Evolutionary conservation across 139 green algal genomes (phyloP).

Genomic region (Chlorella sp.): DNA sequence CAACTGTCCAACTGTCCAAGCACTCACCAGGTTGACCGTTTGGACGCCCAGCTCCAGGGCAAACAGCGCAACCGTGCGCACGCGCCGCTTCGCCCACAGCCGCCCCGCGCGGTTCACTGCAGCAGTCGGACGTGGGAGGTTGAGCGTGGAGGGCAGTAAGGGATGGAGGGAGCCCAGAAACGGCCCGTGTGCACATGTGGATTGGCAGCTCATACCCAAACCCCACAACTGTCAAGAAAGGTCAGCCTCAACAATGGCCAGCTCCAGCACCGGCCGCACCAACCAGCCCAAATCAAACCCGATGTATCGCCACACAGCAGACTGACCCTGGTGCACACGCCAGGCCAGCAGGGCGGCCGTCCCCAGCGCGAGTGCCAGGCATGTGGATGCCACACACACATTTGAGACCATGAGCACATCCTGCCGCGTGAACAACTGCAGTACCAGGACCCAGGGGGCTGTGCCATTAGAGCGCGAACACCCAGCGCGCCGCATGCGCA

Average conservation of each 20-base stretch:
- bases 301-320: not conserved
- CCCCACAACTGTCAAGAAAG: too few species aligned
- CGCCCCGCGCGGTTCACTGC: conserved; percentile 18
- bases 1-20: too few species aligned
- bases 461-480: too few species aligned
- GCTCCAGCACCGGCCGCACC: too few species aligned
- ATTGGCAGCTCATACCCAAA: too few species aligned
- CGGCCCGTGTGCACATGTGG: too few species aligned
- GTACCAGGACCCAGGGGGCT: not conserved
- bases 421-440: not conserved
- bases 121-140: not conserved
- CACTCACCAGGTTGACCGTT: conserved; percentile 3
- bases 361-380: not conserved
- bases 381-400: not conserved
- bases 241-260: too few species aligned
- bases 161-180: too few species aligned
- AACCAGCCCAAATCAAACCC: not conserved
- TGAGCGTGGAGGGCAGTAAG: too few species aligned
- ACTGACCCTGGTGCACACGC: not conserved
- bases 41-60: conserved; percentile 12
- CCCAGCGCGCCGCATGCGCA: too few species aligned
- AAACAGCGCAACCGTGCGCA: conserved; percentile 14
- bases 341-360: not conserved
- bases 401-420: not conserved
- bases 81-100: not conserved